Base-by-base conservation (phyloP, 1,284 basidiomycete genomes). In the Boletus sp. region DNA sequence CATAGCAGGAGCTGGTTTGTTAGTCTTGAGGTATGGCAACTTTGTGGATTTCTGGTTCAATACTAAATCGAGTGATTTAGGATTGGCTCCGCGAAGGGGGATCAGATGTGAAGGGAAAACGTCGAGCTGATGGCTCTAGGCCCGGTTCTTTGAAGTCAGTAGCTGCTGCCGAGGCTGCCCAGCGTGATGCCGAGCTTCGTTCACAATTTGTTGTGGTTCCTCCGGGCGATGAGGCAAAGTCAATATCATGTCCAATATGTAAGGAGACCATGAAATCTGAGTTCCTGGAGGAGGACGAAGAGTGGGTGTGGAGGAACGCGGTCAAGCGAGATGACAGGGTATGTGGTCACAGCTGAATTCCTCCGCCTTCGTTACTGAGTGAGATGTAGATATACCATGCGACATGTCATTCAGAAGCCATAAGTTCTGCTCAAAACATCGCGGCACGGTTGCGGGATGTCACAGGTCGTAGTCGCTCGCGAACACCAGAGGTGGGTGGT, bases 281-380 rank as follows among this genome's bases (percentile, higher is more conserved):
- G 77, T 98, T 94, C 77, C 80, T 89, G 61, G 95, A 99, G 73
- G 96, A 98, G 58, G 95, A 97, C 64, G 97, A 99, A 78, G 97
- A 98, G 68, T 99, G 97, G 96, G 91, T 98, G 23, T 99, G 95
- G 94, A 85, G 84, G 70, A 98, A 99, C 73, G 95, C 96, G 0
- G 81, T 95, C 28, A 85, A 84, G 73, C 88, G 90, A 60, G 91
- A 95, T 64, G 90, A 90, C 58, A 85, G 84, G 79, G 94, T 94
- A 76, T 64, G 91, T 80, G 47, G 50, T 52, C 48, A 23, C 4
- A 35, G 49, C 61, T 25, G 44, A 35, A 27, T 61, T 63, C 27
- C 52, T 44, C 37, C 13, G 10, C 31, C 38, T 51, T 19, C 38
- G 47, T 53, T 46, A 23, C 38, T 61, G 23, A 61, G 46, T 14